phyloP scores from a whole-genome alignment of 805 yeast genomes.

The Starmera pachycereana region DNA sequence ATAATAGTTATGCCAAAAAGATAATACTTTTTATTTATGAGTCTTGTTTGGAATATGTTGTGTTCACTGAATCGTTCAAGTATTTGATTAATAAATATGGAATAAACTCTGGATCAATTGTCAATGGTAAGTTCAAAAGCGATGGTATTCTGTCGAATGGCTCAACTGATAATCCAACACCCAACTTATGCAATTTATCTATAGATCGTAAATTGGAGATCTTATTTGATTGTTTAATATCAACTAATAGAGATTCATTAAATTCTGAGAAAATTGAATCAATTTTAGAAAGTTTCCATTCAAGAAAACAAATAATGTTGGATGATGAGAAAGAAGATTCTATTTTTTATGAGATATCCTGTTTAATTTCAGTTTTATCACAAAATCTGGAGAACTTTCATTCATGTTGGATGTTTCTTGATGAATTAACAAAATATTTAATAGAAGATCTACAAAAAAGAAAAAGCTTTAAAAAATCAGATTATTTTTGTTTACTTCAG shows the following conservation, averaged over 20 bases:
- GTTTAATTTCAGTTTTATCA: constrained; percentile 11
- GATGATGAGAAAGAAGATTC: constrained; percentile 7
- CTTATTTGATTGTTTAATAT: constrained; percentile 1
- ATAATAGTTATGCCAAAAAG: constrained; percentile 7
- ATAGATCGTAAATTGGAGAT: neutral
- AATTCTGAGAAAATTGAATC: constrained; percentile 4
- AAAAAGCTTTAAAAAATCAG: constrained; percentile 7
- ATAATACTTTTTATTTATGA: constrained; percentile 10
- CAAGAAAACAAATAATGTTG: constrained; percentile 2
- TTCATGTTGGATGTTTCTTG: constrained; percentile 11
- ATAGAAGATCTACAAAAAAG: constrained; percentile 5
- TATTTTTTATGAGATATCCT: constrained; percentile 10
- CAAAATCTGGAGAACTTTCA: constrained; percentile 2
- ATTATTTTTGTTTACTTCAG: constrained; percentile 10
- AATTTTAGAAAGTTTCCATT: constrained; percentile 1
- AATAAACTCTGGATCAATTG: no score
- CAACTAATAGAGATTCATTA: constrained; percentile 1
- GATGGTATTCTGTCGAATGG: constrained; percentile 4
- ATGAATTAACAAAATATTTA: constrained; percentile 7
- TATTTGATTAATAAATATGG: constrained; percentile 2
- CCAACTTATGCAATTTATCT: constrained; percentile 4
- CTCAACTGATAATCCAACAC: constrained; percentile 5
- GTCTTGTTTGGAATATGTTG: constrained; percentile 9
- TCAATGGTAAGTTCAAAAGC: neutral
- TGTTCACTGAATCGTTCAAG: constrained; percentile 6